phyloP scores from a whole-genome alignment of 306 rosid species.

The Gastrolobium bilobum region DNA sequence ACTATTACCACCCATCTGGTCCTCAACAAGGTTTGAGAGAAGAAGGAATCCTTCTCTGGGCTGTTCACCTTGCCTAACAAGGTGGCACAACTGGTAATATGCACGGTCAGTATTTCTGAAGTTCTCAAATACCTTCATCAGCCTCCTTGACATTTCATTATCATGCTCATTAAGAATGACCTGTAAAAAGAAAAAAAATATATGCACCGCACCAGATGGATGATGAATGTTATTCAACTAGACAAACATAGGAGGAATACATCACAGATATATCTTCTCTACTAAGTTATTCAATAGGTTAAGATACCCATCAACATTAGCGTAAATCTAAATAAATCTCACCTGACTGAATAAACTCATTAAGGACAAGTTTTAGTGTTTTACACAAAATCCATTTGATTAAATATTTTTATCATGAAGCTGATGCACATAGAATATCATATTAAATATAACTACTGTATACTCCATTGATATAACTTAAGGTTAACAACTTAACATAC shows the following conservation, averaged over 20 bases:
- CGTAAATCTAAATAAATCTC: no score
- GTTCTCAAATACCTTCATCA: conserved; percentile 68
- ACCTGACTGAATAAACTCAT: neutral
- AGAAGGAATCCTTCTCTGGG: conserved; percentile 93
- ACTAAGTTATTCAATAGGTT: neutral
- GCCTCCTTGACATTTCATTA: conserved; percentile 88
- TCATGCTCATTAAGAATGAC: conserved; percentile 66
- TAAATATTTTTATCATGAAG: neutral
- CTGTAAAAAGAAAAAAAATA: conserved; percentile 58
- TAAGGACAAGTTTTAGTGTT: neutral
- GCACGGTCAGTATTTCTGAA: conserved; percentile 75
- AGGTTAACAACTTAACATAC: no score
- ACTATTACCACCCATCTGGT: conserved; percentile 81
- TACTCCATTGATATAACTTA: neutral
- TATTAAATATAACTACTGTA: neutral
- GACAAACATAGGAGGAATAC: conserved; percentile 30
- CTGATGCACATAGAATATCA: neutral
- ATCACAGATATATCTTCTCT: conserved; percentile 3
- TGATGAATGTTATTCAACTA: conserved; percentile 26
- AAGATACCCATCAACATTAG: no score
- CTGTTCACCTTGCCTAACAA: conserved; percentile 99
- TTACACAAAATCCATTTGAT: neutral
- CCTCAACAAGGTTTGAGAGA: conserved; percentile 92
- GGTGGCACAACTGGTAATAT: conserved; percentile 73
- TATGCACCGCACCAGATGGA: conserved; percentile 25